Evolutionary conservation across 306 rosid genomes (phyloP), one percentile per base, ranked within the genome.

Genomic region (Vicia faba): DNA sequence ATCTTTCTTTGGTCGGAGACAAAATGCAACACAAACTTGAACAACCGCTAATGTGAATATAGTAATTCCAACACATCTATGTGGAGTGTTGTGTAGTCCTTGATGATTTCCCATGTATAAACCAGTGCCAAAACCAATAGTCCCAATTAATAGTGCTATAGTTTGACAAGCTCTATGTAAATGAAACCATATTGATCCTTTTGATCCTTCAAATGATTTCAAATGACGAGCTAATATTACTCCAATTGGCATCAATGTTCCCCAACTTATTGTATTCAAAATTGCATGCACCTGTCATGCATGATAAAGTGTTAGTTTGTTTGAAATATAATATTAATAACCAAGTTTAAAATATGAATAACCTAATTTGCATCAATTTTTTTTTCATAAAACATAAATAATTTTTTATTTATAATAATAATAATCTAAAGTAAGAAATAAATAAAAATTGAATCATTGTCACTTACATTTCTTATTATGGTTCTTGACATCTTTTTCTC

Each of bases 191-290:
- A 23, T 7, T 0, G 62, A 0, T 36, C 40, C 70, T 0, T 23
- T 23, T 3, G n/a, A 1, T 2, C 55, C 63, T 3, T 80, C 48
- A 28, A 71, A 71, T 28, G 28, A 3, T 15, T 48, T 77, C 53
- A 81, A 18, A 8, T 71, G 49, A 1, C 81, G 73, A 11, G 77
- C 85, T 0, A 80, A 0, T 7, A 80, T 66, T 4, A 35, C 74
- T 2, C 85, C 84, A 2, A 44, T 26, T 0, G 84, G 80, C 82
- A 80, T 69, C 5, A 83, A 20, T 44, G 79, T 39, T 31, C 86
- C 86, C 85, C 84, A 83, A 0, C 83, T 69, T 10, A 83, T 11
- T 0, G 43, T 50, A 41, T 75, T 74, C 48, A 79, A 12, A 2
- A 73, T 18, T 50, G 77, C 87, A 73, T 77, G 85, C 0, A 33